Evolutionary conservation across 768 basidiomycete genomes (phyloP).

Genomic region (Russula griseocarnosa): DNA sequence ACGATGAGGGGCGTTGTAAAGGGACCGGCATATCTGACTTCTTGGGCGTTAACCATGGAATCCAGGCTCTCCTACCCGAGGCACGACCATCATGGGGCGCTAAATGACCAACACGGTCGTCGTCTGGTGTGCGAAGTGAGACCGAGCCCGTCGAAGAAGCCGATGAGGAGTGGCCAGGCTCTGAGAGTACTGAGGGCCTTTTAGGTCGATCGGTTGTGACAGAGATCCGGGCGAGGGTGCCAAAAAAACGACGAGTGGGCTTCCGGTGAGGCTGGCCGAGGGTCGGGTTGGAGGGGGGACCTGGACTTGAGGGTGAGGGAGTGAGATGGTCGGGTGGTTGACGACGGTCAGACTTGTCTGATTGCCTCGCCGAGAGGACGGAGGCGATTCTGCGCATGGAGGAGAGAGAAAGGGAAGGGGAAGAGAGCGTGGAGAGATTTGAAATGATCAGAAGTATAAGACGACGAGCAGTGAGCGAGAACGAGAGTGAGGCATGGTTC

Average conservation of each 20-base stretch:
- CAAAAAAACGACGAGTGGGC: constrained; percentile 22
- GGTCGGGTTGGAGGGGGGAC: constrained; percentile 22
- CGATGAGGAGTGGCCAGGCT: constrained; percentile 49
- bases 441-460: neutral
- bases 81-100: constrained; percentile 33
- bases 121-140: constrained; percentile 54
- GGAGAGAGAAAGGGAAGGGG: neutral
- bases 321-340: constrained; percentile 27
- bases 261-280: constrained; percentile 8
- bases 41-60: constrained; percentile 49
- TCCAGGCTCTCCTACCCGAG: constrained; percentile 45
- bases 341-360: constrained; percentile 34
- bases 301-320: constrained; percentile 30
- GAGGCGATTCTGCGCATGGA: constrained; percentile 62
- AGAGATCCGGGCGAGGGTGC: constrained; percentile 30
- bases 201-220: constrained; percentile 32
- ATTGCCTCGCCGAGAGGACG: constrained; percentile 42
- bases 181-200: constrained; percentile 26
- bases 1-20: constrained; percentile 1
- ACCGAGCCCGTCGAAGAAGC: constrained; percentile 53
- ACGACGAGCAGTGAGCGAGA: constrained; percentile 1
- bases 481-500: neutral
- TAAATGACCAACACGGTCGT: constrained; percentile 39
- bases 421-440: neutral
- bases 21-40: constrained; percentile 11